A percentile compares a stretch with the other conserved stretches of the same genome.
phyloP scores from a whole-genome alignment of 2,329 filamentous ascomycete species.

The Colletotrichum phormii region DNA sequence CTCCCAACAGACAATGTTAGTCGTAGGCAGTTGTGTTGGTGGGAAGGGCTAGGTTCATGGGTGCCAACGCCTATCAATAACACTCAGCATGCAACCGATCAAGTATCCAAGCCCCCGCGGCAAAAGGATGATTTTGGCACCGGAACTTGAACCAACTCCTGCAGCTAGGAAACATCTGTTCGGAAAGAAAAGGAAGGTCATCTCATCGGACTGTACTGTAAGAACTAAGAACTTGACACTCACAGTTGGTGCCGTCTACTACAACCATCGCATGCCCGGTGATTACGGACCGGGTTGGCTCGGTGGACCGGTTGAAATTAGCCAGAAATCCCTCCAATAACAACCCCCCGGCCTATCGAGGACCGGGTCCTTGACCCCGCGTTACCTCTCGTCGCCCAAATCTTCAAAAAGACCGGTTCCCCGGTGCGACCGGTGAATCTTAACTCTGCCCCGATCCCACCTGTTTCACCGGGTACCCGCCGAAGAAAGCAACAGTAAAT shows the following conservation, averaged over 20 bases:
- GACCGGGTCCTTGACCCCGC: constrained; percentile 11
- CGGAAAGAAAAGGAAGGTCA: neutral
- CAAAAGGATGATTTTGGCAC: neutral
- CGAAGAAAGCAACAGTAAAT: neutral
- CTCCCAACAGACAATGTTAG: neutral
- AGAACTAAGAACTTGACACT: neutral
- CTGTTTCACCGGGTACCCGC: constrained; percentile 18
- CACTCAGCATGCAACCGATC: constrained; percentile 21
- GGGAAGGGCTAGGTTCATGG: constrained; percentile 26
- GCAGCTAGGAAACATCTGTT: neutral
- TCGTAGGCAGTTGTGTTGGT: neutral
- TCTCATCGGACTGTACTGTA: neutral
- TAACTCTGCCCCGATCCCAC: constrained; percentile 11
- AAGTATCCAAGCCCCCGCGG: constrained; percentile 20
- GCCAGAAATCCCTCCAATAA: constrained; percentile 30
- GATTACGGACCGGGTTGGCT: constrained; percentile 21
- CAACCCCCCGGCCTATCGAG: constrained; percentile 15
- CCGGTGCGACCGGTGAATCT: constrained; percentile 33
- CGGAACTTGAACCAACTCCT: neutral
- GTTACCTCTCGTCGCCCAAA: constrained; percentile 2
- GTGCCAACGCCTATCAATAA: neutral
- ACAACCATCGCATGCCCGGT: constrained; percentile 7
- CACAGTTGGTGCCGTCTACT: neutral
- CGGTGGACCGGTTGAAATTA: constrained; percentile 20
- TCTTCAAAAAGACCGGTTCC: constrained; percentile 23